phyloP scores from a whole-genome alignment of 805 yeast genomes.

The Ogataea neopini region DNA sequence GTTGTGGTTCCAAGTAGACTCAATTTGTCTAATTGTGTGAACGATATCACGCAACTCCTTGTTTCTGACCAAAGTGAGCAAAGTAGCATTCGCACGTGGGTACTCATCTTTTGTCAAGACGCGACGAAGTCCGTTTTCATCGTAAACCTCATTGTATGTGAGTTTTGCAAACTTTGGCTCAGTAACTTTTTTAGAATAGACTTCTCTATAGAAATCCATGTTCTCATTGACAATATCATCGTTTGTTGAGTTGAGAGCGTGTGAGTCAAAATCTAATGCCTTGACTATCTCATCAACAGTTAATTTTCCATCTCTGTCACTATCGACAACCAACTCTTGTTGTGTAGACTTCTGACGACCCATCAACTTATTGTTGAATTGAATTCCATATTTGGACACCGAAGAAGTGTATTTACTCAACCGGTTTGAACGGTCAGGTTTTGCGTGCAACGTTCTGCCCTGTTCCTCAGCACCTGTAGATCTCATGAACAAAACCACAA shows the following conservation, averaged over 20 bases:
- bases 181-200: conserved; percentile 35
- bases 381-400: conserved; percentile 27
- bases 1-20: conserved; percentile 68
- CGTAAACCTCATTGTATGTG: conserved; percentile 32
- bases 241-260: conserved; percentile 23
- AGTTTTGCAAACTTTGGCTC: conserved; percentile 36
- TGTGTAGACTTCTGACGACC: conserved; percentile 21
- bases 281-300: conserved; percentile 29
- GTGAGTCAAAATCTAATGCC: conserved; percentile 28
- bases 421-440: conserved; percentile 15
- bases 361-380: conserved; percentile 33
- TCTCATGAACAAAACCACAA: conserved; percentile 9
- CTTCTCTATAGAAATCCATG: conserved; percentile 38
- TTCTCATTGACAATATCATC: conserved; percentile 35
- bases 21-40: conserved; percentile 61
- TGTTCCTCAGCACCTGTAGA: conserved; percentile 8
- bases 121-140: conserved; percentile 29
- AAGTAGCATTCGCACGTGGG: conserved; percentile 67
- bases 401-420: conserved; percentile 25
- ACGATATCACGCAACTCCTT: conserved; percentile 57
- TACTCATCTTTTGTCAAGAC: conserved; percentile 34
- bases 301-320: conserved; percentile 26
- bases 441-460: conserved; percentile 9
- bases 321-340: conserved; percentile 18
- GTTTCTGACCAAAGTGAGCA: conserved; percentile 75